Percentiles rank a stretch among this genome's conserved stretches.
phyloP scores from a whole-genome alignment of 257 asterid genomes.

The Linderniella brevidens region DNA sequence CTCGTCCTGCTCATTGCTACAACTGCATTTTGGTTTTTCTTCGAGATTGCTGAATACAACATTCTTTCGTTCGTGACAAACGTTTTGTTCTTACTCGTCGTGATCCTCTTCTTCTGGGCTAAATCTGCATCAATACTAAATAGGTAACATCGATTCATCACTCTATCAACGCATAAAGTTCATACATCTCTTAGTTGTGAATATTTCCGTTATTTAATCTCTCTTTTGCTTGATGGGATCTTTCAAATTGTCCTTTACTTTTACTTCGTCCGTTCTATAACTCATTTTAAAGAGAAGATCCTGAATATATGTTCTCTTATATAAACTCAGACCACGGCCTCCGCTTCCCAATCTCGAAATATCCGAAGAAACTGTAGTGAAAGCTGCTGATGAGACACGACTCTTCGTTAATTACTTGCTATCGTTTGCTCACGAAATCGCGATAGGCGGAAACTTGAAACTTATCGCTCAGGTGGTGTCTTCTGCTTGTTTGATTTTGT shows the following conservation, averaged over 20 bases:
- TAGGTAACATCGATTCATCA: constrained; percentile 27
- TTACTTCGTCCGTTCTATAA: too few species aligned
- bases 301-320: constrained; percentile 9
- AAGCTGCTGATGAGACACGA: constrained; percentile 62
- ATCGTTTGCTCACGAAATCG: constrained; percentile 57
- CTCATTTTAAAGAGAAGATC: too few species aligned
- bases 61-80: constrained; percentile 53
- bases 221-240: too few species aligned
- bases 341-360: constrained; percentile 81
- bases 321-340: constrained; percentile 65
- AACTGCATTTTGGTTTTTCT: constrained; percentile 67
- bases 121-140: constrained; percentile 91
- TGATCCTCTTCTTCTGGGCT: constrained; percentile 83
- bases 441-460: constrained; percentile 52
- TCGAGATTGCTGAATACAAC: constrained; percentile 82
- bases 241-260: too few species aligned
- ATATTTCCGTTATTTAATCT: too few species aligned
- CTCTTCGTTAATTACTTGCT: constrained; percentile 45
- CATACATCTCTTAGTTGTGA: background rate
- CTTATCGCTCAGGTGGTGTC: constrained; percentile 45
- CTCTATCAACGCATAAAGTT: background rate
- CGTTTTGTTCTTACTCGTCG: constrained; percentile 56
- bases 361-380: constrained; percentile 48
- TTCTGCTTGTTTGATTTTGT: too few species aligned
- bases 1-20: constrained; percentile 39